These are phyloP conservation scores for Bryoerythrophyllum caledonicum DNA, from an alignment of 225 moss, liverwort and hornwort species.

Conservation along the genomic window DNA sequence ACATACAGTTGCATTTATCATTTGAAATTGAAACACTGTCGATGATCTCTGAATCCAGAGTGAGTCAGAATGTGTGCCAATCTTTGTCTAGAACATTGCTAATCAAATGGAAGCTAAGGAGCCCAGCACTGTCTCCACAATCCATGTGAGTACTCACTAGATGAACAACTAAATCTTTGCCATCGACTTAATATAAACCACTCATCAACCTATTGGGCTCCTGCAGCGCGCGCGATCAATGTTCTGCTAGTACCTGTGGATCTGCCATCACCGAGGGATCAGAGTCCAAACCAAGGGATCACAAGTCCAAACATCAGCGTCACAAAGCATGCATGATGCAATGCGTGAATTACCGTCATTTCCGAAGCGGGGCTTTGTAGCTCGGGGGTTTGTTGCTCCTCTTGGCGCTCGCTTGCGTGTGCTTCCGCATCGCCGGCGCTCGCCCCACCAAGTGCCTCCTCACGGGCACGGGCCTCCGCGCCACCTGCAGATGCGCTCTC, in stretches of 20 bases:
- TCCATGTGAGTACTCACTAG: not conserved
- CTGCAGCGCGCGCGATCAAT: not conserved
- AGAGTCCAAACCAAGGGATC: not conserved
- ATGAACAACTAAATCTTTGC: not conserved
- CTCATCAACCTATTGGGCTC: not conserved
- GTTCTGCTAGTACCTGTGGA: not conserved
- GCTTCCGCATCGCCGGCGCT: not conserved
- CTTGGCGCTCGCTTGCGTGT: not conserved
- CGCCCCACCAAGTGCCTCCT: not conserved
- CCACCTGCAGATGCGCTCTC: not conserved
- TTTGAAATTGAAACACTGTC: no score
- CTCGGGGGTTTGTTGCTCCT: not conserved
- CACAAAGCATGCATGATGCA: not conserved
- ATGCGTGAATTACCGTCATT: not conserved
- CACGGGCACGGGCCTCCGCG: not conserved
- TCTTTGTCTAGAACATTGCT: not conserved
- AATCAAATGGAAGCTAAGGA: not conserved
- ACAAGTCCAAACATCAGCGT: not conserved
- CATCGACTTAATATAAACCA: not conserved
- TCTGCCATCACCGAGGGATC: not conserved
- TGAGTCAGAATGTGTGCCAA: not conserved
- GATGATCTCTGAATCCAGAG: not conserved
- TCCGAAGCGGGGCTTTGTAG: not conserved
- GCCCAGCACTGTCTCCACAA: not conserved
- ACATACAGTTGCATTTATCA: no score